Base-by-base conservation (phyloP, 2,329 filamentous ascomycete species). In the Ophiostoma sp. region DNA sequence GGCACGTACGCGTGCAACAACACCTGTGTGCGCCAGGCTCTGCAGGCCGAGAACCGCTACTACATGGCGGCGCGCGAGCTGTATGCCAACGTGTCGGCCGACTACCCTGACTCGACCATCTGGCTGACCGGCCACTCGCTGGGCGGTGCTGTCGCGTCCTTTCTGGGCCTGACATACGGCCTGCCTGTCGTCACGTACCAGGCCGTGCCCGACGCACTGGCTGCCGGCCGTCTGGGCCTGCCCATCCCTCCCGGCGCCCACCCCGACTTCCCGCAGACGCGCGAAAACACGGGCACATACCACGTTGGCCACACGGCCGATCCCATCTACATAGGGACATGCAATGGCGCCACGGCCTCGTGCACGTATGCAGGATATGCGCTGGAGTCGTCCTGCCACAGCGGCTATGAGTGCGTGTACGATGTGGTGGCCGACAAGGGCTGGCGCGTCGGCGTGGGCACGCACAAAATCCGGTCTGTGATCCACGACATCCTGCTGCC, bases 281-380 rank as follows among this genome's bases (percentile, higher is more conserved):
- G 92, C 60, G 80, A 87, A 71, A 86, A 88, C 76, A 96, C 93
- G 0, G 94, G 92, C 15, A 85, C 91, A 0, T 96, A 89, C 77
- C 95, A 99, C 79, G 94, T 97, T 77, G 95, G 95, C 4, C 94
- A 98, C 76, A 98, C 93, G 0, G 95, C 95, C 0, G 95, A 99
- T 79, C 95, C 95, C 0, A 89, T 99, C 44, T 99, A 74, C 76
- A 94, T 97, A 81, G 95, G 95, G 41, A 92, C 90, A 0, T 98
- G 95, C 80, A 97, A 97, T 76, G 92, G 91, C 41, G 92, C 92
- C 2, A 93, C 92, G 1, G 94, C 94, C 2, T 89, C 90, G 13
- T 98, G 95, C 79, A 95, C 94, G 0, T 89, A 96, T 76, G 94
- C 89, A 1, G 95, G 95, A 0, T 99, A 98, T 78, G 94, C 95